Base-by-base conservation (phyloP, 129 eudicot species). In the Arctium lappa region DNA sequence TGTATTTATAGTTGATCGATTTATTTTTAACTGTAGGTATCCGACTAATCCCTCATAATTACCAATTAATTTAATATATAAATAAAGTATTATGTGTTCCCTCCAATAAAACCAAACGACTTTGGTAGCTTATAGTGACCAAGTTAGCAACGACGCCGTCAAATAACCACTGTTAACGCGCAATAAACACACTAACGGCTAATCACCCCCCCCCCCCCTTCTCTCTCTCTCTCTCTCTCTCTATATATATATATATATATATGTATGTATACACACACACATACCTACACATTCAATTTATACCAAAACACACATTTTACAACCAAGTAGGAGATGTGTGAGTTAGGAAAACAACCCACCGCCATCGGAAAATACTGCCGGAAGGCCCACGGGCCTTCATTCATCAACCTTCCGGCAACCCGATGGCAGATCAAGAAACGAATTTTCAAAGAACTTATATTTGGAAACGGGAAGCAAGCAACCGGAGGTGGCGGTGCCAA, bases 401-500 rank as follows among this genome's bases (percentile, higher is more conserved):
- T 80, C 39, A 40, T 9, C 81, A 75, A 75, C 8, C 78, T 80
- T 80, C 88, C 88, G 9, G 53, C 30, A 1, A 80, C n/a, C 65
- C 70, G 85, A 31, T 75, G 81, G 77, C n/a, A 11, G 50, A 69
- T 85, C 39, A 85, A 75, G 74, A 79, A 85, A 75, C 36, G 44
- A 74, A 79, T 85, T 39, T 22, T 85, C 72, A 73, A 69, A 69
- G 71, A 80, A 15, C 1, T 80, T 6, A 13, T 85, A 33, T 74
- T 69, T 34, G 84, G 84, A 62, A 50, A 15, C 13, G 36, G 76
- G 32, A 83, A 83, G 62, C 44, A 77, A 69, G 32, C 77, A n/a
- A 48, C 65, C 6, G 8, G 56, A 82, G 72, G 71, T 69, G 40
- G 40, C 60, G 18, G 27, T 18, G 7, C 42, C 18, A 7, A 42